Conservation (phyloP, 169 alveolate genomes). For the Neospora caninum region DNA sequence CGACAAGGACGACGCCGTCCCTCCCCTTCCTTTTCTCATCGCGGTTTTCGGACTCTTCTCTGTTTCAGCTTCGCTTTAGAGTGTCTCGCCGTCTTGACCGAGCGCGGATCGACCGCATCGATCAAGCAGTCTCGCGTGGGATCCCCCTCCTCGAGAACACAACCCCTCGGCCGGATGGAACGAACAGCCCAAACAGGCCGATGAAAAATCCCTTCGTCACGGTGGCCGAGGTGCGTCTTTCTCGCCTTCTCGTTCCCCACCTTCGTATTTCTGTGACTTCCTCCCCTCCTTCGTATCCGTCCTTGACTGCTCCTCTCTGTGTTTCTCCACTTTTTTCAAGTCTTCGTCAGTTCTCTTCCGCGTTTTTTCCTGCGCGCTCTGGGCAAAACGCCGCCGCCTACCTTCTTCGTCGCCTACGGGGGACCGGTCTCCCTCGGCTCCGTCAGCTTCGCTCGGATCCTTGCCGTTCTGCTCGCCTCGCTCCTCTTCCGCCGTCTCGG, state of each 20-base stretch:
- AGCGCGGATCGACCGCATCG: too few species aligned
- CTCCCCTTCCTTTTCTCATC: too few species aligned
- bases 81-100: too few species aligned
- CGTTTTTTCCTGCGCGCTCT: not conserved
- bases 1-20: not conserved
- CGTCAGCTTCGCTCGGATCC: not conserved
- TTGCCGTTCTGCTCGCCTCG: not conserved
- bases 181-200: too few species aligned
- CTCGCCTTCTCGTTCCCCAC: not conserved
- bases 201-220: too few species aligned
- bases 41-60: not conserved
- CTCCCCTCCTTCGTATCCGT: slow-evolving; percentile 8
- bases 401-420: not conserved
- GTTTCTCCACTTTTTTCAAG: not conserved
- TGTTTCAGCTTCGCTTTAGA: not conserved
- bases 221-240: too few species aligned
- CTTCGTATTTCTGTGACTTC: not conserved
- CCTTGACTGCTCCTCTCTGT: not conserved
- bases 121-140: too few species aligned
- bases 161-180: too few species aligned
- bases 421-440: not conserved
- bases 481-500: not conserved
- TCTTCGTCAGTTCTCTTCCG: not conserved
- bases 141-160: too few species aligned
- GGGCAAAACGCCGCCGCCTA: not conserved